These are phyloP conservation scores for Drosera capensis DNA, from an alignment of 148 eudicot species.

Conservation along the genomic window DNA sequence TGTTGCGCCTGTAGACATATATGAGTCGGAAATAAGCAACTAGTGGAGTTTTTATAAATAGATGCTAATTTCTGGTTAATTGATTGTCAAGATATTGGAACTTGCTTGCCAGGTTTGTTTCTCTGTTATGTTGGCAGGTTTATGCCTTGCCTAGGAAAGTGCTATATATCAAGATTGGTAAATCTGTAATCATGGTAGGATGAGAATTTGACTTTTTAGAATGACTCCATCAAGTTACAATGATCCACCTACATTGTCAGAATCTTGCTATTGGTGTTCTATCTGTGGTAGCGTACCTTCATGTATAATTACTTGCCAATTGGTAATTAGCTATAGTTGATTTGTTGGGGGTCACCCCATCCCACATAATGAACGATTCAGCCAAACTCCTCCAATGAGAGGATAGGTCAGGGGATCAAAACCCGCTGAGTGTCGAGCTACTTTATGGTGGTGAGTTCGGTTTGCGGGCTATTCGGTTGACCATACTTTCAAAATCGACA, in stretches of 20 bases:
- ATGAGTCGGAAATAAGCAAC: not conserved
- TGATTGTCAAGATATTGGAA: not conserved
- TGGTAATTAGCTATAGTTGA: too few species aligned
- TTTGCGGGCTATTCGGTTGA: constrained; percentile 63
- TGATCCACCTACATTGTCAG: too few species aligned
- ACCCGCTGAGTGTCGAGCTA: too few species aligned
- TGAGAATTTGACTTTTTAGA: too few species aligned
- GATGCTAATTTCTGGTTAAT: not conserved
- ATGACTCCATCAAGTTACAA: too few species aligned
- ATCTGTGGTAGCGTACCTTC: too few species aligned
- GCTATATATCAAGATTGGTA: constrained; percentile 64
- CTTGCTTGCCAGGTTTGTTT: constrained; percentile 1
- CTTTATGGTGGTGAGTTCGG: too few species aligned
- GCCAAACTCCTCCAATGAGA: too few species aligned
- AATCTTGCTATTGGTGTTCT: not conserved
- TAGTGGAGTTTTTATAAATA: not conserved
- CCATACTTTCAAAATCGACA: constrained; percentile 57
- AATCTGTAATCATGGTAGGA: not conserved
- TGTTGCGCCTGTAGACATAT: too few species aligned
- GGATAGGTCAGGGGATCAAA: too few species aligned
- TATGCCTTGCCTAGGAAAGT: constrained; percentile 76
- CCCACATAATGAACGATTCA: constrained; percentile 41
- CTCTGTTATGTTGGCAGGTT: constrained; percentile 37
- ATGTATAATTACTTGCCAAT: not conserved
- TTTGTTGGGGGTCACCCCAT: constrained; percentile 36